Percentiles rank a stretch among this genome's conserved stretches.
phyloP scores from a whole-genome alignment of 345 rosid genomes.

The Eucalyptus guilfoylei region DNA sequence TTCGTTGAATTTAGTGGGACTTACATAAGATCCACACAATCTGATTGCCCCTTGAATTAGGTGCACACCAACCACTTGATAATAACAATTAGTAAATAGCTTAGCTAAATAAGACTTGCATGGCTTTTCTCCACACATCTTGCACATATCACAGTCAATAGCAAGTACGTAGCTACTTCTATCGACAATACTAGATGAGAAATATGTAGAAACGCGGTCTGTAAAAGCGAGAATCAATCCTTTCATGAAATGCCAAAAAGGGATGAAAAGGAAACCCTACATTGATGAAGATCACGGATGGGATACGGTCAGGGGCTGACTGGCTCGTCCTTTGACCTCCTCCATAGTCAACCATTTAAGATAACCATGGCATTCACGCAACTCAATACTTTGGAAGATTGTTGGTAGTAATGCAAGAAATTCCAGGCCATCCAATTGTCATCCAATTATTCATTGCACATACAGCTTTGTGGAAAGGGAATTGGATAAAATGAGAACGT shows the following conservation, averaged over 20 bases:
- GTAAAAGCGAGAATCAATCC: not conserved
- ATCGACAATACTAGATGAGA: not conserved
- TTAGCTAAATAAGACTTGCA: not conserved
- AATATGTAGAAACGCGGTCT: not conserved
- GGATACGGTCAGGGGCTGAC: not conserved
- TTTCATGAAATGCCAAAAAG: not conserved
- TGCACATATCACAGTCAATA: not conserved
- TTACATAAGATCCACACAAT: not conserved
- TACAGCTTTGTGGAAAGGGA: no score
- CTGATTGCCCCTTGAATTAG: not conserved
- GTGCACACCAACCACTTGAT: not conserved
- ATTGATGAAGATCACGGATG: not conserved
- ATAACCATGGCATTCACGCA: not conserved
- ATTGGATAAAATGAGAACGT: no score
- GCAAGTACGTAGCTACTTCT: not conserved
- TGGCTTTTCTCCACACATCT: not conserved
- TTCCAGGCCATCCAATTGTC: not conserved
- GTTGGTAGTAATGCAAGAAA: not conserved
- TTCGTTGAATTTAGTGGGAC: not conserved
- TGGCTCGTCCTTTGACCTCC: not conserved
- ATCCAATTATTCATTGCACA: no score
- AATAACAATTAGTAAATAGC: not conserved
- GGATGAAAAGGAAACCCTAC: not conserved
- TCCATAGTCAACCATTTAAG: not conserved
- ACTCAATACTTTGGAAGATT: not conserved